A percentile compares a stretch with the other conserved stretches of the same genome.
phyloP scores from a whole-genome alignment of 306 rosid genomes.

The Rubus parviflorus region DNA sequence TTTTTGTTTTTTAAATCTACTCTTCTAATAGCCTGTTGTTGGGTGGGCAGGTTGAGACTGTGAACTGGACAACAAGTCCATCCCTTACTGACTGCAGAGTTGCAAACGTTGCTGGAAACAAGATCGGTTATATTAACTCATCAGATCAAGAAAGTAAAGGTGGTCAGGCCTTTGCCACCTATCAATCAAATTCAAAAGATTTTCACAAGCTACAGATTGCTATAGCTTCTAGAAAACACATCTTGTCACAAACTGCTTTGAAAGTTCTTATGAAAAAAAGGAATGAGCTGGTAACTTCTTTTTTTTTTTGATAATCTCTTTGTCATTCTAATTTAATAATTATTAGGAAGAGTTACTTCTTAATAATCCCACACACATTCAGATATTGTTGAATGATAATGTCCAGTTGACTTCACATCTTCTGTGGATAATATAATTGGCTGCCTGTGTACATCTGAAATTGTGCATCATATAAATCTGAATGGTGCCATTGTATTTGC shows the following conservation, averaged over 20 bases:
- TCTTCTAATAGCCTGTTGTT: slow-evolving; percentile 26
- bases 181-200: slow-evolving; percentile 30
- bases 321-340: neutral
- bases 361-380: no score
- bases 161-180: slow-evolving; percentile 26
- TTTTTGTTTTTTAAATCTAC: neutral
- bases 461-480: no score
- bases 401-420: no score
- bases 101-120: slow-evolving; percentile 29
- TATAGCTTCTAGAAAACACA: slow-evolving; percentile 46
- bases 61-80: slow-evolving; percentile 29
- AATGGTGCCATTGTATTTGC: no score
- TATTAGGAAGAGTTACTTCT: neutral
- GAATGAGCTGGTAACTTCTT: slow-evolving; percentile 55
- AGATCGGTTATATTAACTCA: slow-evolving; percentile 30
- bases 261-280: slow-evolving; percentile 51
- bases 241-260: slow-evolving; percentile 54
- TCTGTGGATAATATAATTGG: no score
- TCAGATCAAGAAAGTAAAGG: slow-evolving; percentile 28
- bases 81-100: slow-evolving; percentile 29
- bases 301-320: slow-evolving; percentile 7
- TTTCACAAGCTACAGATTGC: slow-evolving; percentile 35
- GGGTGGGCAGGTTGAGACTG: slow-evolving; percentile 45
- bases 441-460: no score
- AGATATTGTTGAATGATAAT: no score